These are phyloP conservation scores for Hemerocallis citrina DNA, from an alignment of 106 monocot genomes.

Conservation along the genomic window DNA sequence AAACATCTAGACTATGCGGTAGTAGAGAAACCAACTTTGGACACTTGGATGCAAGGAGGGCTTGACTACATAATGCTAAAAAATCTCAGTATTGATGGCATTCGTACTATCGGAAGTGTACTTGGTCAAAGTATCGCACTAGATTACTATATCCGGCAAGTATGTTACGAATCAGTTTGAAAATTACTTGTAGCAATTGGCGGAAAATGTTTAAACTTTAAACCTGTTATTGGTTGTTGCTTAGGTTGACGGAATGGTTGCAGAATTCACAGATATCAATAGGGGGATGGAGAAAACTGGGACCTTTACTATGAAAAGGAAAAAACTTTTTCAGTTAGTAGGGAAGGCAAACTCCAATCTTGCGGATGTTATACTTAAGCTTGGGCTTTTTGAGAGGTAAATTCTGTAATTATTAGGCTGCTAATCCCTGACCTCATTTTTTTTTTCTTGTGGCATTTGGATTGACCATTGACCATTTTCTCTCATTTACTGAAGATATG, in stretches of 20 bases:
- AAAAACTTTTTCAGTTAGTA: conserved; percentile 72
- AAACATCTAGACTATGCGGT: conserved; percentile 61
- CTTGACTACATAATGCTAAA: conserved; percentile 65
- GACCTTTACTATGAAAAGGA: conserved; percentile 69
- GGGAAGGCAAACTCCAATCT: conserved; percentile 72
- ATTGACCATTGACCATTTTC: too few relatives aligned
- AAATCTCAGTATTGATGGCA: conserved; percentile 64
- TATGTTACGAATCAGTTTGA: conserved; percentile 10
- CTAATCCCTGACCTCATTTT: too few relatives aligned
- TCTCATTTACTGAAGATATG: too few relatives aligned
- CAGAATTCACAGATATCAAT: conserved; percentile 76
- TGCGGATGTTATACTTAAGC: conserved; percentile 69
- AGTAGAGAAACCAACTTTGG: conserved; percentile 53
- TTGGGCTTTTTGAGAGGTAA: conserved; percentile 77
- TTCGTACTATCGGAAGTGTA: conserved; percentile 78
- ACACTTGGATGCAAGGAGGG: conserved; percentile 79
- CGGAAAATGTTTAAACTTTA: not conserved
- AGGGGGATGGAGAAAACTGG: conserved; percentile 74
- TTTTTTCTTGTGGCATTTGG: too few relatives aligned
- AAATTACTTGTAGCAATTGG: too few relatives aligned
- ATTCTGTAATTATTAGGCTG: conserved; percentile 1
- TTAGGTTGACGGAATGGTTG: conserved; percentile 81
- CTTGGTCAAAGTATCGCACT: conserved; percentile 75
- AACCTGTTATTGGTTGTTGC: conserved; percentile 4
- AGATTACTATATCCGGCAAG: conserved; percentile 66